A percentile compares a stretch with the other conserved stretches of the same genome.
Evolutionary conservation across 2,329 filamentous ascomycete species (phyloP).

Genomic region (Cordyceps pruinosa): DNA sequence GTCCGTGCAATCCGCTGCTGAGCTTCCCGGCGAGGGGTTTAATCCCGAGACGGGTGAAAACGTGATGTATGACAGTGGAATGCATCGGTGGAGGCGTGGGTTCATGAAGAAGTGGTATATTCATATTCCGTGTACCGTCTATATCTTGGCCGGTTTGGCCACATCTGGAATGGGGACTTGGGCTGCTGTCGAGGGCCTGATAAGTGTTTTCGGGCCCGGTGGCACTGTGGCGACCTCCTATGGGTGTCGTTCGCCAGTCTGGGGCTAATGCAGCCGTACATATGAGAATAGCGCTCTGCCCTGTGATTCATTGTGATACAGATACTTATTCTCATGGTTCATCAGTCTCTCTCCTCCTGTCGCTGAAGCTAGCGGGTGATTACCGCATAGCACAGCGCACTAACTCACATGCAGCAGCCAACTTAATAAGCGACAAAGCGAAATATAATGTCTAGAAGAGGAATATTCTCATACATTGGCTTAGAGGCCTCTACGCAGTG

Average conservation of each 20-base stretch:
- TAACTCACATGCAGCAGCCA: too few species aligned
- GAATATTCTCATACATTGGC: too few species aligned
- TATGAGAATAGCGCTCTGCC: too few species aligned
- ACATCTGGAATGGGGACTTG: slow-evolving; percentile 10
- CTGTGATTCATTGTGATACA: too few species aligned
- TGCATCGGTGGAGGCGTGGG: slow-evolving; percentile 4
- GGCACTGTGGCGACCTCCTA: slow-evolving; percentile 8
- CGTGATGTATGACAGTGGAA: neutral
- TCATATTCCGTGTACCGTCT: neutral
- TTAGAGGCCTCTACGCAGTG: too few species aligned
- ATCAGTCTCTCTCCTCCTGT: too few species aligned
- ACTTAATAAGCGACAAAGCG: too few species aligned
- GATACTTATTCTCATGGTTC: too few species aligned
- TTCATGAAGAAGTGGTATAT: slow-evolving; percentile 5
- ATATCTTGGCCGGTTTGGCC: neutral
- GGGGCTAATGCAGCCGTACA: neutral
- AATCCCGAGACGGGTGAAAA: slow-evolving; percentile 5
- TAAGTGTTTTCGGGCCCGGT: neutral
- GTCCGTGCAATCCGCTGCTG: neutral
- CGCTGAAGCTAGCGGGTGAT: too few species aligned
- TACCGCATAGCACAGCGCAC: too few species aligned
- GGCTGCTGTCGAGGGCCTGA: slow-evolving; percentile 8
- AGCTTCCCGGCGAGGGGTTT: slow-evolving; percentile 6
- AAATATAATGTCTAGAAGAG: too few species aligned
- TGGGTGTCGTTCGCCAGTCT: slow-evolving; percentile 6